Evolutionary conservation across 805 yeast species (phyloP), one percentile per base, ranked within the genome.

Genomic region (Pichia occidentalis): DNA sequence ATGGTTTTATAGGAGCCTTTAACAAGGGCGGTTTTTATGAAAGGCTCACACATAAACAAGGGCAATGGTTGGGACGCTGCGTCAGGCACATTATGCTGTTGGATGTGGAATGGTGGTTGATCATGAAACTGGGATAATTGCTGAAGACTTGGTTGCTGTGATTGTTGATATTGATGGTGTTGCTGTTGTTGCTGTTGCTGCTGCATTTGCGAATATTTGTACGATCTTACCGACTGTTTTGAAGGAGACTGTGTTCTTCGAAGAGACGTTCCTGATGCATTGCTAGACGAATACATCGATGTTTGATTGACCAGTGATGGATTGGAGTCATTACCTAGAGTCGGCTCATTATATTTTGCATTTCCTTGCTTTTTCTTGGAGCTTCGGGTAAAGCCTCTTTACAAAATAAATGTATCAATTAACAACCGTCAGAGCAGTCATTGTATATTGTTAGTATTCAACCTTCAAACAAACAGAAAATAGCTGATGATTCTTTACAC

Each of bases 1-100:
- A 92, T 92, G 1, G 98, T 88, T 54, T 85, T 87, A 65, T 87
- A 92, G 0, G 95, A 84, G 13, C 99, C 99, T 56, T 90, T 92
- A 14, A 94, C 98, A 24, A 92, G 65, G 0, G 97, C 95, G 0
- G 97, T 85, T 45, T 88, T 80, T 5, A 88, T 92, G 58, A 84
- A 92, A 11, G 97, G 97, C 50, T 88, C 95, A 54, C 92, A 80
- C 48, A 92, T 57, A 54, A 88, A 92, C 39, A 92, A 63, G 4
- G 87, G 86, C 34, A 62, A 52, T 36, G 50, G 42, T 13, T 45
- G 54, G 27, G 26, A 37, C 32, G 41, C 47, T 14, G 43, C 48
- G 24, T 45, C 52, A 32, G 43, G 53, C 4, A 13, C 26, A 17
- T 22, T 19, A 16, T 39, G 43, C 14, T 42, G 36, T 16, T 42